A percentile compares a stretch with the other conserved stretches of the same genome.
These are phyloP conservation scores for Barbarea vulgaris DNA, from an alignment of 345 rosid genomes.

Conservation along the genomic window DNA sequence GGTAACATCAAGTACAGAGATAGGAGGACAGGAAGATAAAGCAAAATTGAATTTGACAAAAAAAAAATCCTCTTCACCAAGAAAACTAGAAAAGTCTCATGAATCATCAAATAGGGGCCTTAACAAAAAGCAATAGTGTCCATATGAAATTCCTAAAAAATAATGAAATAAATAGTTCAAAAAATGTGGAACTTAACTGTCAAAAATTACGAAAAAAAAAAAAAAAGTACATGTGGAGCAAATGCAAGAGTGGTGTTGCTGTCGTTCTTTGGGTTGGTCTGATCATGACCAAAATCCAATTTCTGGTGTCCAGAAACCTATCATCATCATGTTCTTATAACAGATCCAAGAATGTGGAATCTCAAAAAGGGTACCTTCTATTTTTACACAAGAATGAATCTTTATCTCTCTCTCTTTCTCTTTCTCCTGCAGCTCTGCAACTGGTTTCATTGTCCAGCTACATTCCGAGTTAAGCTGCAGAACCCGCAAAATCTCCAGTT, in stretches of 20 bases:
- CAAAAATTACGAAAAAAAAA: slow-evolving; percentile 17
- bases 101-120: slow-evolving; percentile 11
- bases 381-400: slow-evolving; percentile 37
- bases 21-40: background rate
- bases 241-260: slow-evolving; percentile 28
- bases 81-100: slow-evolving; percentile 25
- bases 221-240: slow-evolving; percentile 30
- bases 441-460: slow-evolving; percentile 30
- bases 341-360: slow-evolving; percentile 20
- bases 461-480: slow-evolving; percentile 17
- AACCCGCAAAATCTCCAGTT: slow-evolving; percentile 4
- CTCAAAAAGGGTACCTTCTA: slow-evolving; percentile 32
- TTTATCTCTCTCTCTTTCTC: slow-evolving; percentile 8
- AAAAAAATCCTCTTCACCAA: background rate
- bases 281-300: slow-evolving; percentile 35
- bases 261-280: slow-evolving; percentile 27
- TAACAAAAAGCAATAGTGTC: slow-evolving; percentile 24
- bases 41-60: background rate
- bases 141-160: slow-evolving; percentile 4
- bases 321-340: slow-evolving; percentile 11
- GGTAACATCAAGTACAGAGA: background rate
- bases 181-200: slow-evolving; percentile 16
- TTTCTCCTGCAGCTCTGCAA: slow-evolving; percentile 29
- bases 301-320: slow-evolving; percentile 24
- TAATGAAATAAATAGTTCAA: slow-evolving; percentile 10